Evolutionary conservation across 2,329 filamentous ascomycete genomes (phyloP).

Genomic region (Botrytis fragariae): DNA sequence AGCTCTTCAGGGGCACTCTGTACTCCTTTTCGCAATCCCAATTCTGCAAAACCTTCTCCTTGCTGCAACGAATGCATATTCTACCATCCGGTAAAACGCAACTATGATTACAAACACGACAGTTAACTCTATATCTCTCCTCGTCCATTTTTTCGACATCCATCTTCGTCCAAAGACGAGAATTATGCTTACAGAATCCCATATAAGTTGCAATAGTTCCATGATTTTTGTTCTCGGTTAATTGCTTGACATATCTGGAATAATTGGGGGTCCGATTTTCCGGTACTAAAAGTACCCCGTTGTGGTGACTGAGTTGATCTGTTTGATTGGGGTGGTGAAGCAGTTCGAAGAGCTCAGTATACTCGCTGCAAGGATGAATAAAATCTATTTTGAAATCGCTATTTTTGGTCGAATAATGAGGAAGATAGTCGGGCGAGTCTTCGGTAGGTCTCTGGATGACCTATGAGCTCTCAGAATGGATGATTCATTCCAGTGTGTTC

Average conservation of each 20-base stretch:
- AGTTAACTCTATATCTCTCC: not conserved
- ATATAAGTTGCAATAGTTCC: not conserved
- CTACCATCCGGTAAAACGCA: not conserved
- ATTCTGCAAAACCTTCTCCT: not conserved
- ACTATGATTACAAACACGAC: not conserved
- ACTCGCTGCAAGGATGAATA: not conserved
- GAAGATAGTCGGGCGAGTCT: not conserved
- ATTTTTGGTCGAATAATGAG: not conserved
- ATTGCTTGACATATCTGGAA: too few relatives aligned
- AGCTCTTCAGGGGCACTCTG: not conserved
- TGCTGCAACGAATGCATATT: not conserved
- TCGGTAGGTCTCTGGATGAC: not conserved
- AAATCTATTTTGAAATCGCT: not conserved
- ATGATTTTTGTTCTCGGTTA: not conserved
- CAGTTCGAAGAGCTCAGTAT: not conserved
- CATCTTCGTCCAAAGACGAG: not conserved
- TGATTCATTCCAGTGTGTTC: not conserved
- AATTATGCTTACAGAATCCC: not conserved
- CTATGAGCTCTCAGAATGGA: not conserved
- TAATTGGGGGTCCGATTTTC: not conserved
- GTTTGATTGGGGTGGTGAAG: not conserved
- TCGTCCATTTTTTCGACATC: not conserved
- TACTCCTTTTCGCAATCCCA: not conserved
- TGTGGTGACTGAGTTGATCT: not conserved
- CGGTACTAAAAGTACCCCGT: not conserved